These are phyloP conservation scores for Thamnidium elegans DNA, from an alignment of 192 early-diverging fungal species.

Conservation along the genomic window DNA sequence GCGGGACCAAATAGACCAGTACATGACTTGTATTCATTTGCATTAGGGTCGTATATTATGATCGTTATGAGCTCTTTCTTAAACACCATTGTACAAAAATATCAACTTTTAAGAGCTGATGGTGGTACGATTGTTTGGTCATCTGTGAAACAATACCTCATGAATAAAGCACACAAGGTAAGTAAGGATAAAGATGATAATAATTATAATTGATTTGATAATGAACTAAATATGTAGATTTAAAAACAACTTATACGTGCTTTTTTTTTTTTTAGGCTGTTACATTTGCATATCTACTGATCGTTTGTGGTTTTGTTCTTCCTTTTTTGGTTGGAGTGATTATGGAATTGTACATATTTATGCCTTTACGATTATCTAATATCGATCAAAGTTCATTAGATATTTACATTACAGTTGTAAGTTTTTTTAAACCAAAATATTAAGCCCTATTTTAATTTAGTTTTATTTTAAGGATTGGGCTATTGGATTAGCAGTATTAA, in stretches of 20 bases:
- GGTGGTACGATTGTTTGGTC: background rate
- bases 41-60: slow-evolving; percentile 65
- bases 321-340: slow-evolving; percentile 66
- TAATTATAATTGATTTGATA: background rate
- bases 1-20: slow-evolving; percentile 46
- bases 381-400: background rate
- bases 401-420: background rate
- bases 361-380: slow-evolving; percentile 40
- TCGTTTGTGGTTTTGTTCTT: slow-evolving; percentile 56
- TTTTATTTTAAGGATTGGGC: slow-evolving; percentile 19
- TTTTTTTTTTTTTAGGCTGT: background rate
- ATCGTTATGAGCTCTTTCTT: slow-evolving; percentile 28
- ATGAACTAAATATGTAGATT: too few species aligned
- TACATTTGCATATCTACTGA: slow-evolving; percentile 49
- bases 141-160: slow-evolving; percentile 2
- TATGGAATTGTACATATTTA: slow-evolving; percentile 70
- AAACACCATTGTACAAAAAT: slow-evolving; percentile 35
- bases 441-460: background rate
- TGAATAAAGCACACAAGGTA: background rate
- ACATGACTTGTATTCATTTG: slow-evolving; percentile 78
- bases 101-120: slow-evolving; percentile 4
- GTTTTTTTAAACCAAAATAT: background rate
- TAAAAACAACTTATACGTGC: too few species aligned
- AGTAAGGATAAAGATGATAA: background rate
- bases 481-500: slow-evolving; percentile 18